A percentile compares a stretch with the other conserved stretches of the same genome.
Evolutionary conservation across 164 flowering plant genomes (phyloP).

Genomic region (Macadamia tetraphylla): DNA sequence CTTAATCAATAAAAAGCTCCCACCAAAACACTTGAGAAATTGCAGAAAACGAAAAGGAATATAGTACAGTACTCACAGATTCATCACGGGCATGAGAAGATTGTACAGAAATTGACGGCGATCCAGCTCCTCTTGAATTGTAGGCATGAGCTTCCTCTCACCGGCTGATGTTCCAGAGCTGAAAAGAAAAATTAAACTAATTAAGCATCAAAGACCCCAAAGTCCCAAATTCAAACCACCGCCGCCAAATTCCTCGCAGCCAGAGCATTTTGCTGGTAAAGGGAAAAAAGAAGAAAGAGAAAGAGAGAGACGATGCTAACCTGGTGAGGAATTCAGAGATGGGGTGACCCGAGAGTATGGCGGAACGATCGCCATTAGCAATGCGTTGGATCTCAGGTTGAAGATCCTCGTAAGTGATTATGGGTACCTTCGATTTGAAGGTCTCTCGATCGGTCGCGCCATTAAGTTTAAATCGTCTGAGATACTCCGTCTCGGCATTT

Average conservation of each 20-base stretch:
- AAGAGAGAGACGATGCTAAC: constrained; percentile 16
- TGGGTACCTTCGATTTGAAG: constrained; percentile 56
- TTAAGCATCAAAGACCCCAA: too few relatives aligned
- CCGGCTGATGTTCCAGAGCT: constrained; percentile 91
- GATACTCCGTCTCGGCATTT: constrained; percentile 61
- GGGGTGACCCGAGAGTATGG: constrained; percentile 56
- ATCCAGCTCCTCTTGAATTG: constrained; percentile 58
- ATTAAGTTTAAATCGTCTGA: constrained; percentile 27
- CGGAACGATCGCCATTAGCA: constrained; percentile 66
- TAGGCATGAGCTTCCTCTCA: constrained; percentile 78
- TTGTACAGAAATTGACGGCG: constrained; percentile 60
- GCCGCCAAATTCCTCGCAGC: too few relatives aligned
- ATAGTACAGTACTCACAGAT: constrained; percentile 36
- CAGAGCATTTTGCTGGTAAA: not conserved
- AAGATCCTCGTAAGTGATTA: constrained; percentile 62
- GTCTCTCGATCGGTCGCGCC: constrained; percentile 50
- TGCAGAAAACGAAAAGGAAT: not conserved
- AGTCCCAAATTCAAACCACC: not conserved
- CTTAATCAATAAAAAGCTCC: not conserved
- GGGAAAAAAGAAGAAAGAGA: not conserved
- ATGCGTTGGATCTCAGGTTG: constrained; percentile 64
- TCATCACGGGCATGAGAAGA: constrained; percentile 85
- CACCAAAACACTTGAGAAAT: not conserved
- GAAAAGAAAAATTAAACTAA: constrained; percentile 2
- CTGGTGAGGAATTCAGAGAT: constrained; percentile 81